Percentiles rank a stretch among this genome's conserved stretches.
Evolutionary conservation across 2,329 filamentous ascomycete genomes (phyloP).

Genomic region (Leptographium lundbergii): DNA sequence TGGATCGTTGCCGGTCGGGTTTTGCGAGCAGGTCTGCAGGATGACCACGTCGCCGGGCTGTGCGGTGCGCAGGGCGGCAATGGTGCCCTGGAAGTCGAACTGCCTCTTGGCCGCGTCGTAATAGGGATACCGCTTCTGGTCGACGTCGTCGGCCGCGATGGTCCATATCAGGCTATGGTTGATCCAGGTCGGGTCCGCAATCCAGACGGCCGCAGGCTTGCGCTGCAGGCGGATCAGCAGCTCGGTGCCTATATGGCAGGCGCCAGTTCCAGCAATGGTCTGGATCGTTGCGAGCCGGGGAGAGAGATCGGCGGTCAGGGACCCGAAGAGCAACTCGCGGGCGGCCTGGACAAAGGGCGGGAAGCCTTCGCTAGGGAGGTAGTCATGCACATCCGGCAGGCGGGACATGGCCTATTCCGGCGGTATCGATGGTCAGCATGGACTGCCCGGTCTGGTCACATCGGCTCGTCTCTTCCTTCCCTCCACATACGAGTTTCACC

Average conservation of each 20-base stretch:
- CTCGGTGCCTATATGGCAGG: slow-evolving; percentile 1
- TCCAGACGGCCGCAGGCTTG: background rate
- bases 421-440: background rate
- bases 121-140: background rate
- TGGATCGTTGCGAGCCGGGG: background rate
- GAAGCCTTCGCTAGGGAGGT: background rate
- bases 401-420: background rate
- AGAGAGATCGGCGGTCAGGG: background rate
- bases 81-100: background rate
- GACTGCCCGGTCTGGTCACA: background rate
- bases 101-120: background rate
- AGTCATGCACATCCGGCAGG: background rate
- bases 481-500: background rate
- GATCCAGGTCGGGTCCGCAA: slow-evolving; percentile 2
- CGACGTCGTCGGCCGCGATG: background rate
- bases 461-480: background rate
- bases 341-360: background rate
- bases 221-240: background rate
- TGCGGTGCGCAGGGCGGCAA: background rate
- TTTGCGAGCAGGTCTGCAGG: slow-evolving; percentile 2
- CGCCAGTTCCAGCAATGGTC: slow-evolving; percentile 1
- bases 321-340: background rate
- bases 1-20: slow-evolving; percentile 1
- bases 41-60: background rate
- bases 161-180: background rate